Conservation (phyloP, 2,329 filamentous ascomycete genomes). For the Cercospora canescens region DNA sequence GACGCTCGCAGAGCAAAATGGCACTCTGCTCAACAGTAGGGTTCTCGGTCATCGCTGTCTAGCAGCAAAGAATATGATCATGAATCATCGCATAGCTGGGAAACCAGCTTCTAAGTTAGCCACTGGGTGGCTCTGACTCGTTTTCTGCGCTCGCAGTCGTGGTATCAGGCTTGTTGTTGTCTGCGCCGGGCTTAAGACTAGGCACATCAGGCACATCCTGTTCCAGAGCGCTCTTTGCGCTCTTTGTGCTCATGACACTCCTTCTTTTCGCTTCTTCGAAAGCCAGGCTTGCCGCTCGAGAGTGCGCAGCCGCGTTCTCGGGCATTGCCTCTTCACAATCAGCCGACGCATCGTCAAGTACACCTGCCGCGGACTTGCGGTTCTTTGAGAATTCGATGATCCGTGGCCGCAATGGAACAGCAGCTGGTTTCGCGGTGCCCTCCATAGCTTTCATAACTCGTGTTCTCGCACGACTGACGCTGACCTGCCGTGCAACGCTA, state of each 20-base stretch:
- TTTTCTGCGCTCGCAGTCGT: not conserved
- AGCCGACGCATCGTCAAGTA: slow-evolving; percentile 27
- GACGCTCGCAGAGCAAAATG: not conserved
- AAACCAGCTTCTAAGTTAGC: not conserved
- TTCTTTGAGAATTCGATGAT: slow-evolving; percentile 35
- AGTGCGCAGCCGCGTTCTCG: slow-evolving; percentile 11
- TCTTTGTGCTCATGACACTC: not conserved
- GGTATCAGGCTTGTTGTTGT: not conserved
- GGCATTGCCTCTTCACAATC: slow-evolving; percentile 10
- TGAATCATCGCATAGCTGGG: not conserved
- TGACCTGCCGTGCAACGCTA: slow-evolving; percentile 32
- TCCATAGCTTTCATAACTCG: slow-evolving; percentile 26
- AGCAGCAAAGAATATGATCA: not conserved
- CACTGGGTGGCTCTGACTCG: not conserved
- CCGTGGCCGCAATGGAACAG: slow-evolving; percentile 32
- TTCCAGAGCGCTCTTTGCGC: not conserved
- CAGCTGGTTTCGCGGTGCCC: slow-evolving; percentile 23
- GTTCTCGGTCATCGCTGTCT: not conserved
- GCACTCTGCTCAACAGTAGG: not conserved
- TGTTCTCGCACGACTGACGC: slow-evolving; percentile 28
- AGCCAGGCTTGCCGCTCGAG: slow-evolving; percentile 14
- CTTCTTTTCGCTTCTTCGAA: not conserved
- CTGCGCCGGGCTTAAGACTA: not conserved
- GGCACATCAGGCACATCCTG: not conserved
- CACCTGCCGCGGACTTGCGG: slow-evolving; percentile 35